Base-by-base conservation (phyloP, 2,329 filamentous ascomycete species). In the Talaromyces sp. region DNA sequence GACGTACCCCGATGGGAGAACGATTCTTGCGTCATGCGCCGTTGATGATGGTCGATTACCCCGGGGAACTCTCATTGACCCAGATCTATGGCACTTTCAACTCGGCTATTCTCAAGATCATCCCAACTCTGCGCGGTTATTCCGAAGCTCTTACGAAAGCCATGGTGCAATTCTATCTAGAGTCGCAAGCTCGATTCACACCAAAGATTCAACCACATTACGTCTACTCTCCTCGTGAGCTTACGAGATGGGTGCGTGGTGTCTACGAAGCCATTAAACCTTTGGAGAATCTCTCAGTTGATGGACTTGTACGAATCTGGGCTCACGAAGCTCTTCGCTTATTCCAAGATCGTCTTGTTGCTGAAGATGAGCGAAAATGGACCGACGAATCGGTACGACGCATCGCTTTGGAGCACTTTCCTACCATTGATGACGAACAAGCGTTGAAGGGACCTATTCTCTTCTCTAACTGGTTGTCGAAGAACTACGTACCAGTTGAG, bases 51-150 rank as follows among this genome's bases (percentile, higher is more conserved):
- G 96, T 99, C 46, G 95, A 99, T 73, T 99, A 99, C 72, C 95
- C 95, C 65, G 95, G 96, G 71, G 92, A 99, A 79, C 83, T 92
- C 48, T 99, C 96, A 3, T 85, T 99, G 40, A 89, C 88, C 68
- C 95, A 99, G 75, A 99, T 99, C 68, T 99, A 99, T 73, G 95
- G 96, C 69, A 98, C 96, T 0, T 99, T 99, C 84, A 99, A 96
- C 75, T 90, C 86, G 61, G 95, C 96, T 9, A 87, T 99, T 48
- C 88, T 99, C 73, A 99, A 99, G 83, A 95, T 99, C 66, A 89
- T 99, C 58, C 93, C 95, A 1, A 88, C 92, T 14, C 82, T 99
- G n/a, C 90, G 95, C 69, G 96, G 96, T 52, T 98, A 98, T 74
- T 88, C 95, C 0, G 95, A 98, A 63, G 86, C 92, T 12, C 86